phyloP scores from a whole-genome alignment of 2,329 filamentous ascomycete species.

The Colletotrichum ledebouriae region DNA sequence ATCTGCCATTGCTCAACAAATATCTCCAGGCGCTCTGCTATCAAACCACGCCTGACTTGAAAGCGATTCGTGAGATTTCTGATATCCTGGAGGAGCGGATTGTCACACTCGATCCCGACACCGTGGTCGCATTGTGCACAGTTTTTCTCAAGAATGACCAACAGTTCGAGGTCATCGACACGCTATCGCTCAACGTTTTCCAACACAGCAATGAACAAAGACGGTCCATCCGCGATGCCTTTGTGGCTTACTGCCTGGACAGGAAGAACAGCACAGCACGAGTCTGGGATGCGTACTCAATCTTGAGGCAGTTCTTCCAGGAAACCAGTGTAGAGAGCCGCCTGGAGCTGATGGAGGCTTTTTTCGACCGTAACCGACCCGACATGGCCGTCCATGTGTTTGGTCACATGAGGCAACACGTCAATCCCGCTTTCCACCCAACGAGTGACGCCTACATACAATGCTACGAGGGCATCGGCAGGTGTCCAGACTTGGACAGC shows the following conservation, averaged over 20 bases:
- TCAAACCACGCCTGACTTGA: slow-evolving; percentile 72
- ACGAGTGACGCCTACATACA: slow-evolving; percentile 80
- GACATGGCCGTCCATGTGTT: slow-evolving; percentile 92
- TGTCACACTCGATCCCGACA: slow-evolving; percentile 78
- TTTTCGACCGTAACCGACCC: slow-evolving; percentile 81
- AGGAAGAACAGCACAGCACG: slow-evolving; percentile 71
- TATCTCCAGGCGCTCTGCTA: slow-evolving; percentile 79
- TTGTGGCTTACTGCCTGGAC: slow-evolving; percentile 78
- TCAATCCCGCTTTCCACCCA: slow-evolving; percentile 73
- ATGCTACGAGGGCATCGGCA: slow-evolving; percentile 82
- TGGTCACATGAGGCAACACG: slow-evolving; percentile 90
- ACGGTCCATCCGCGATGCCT: slow-evolving; percentile 72
- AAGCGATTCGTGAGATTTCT: slow-evolving; percentile 79
- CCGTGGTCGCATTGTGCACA: slow-evolving; percentile 79
- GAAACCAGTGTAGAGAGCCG: slow-evolving; percentile 76
- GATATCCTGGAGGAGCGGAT: slow-evolving; percentile 79
- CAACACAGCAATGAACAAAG: slow-evolving; percentile 80
- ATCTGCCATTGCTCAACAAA: slow-evolving; percentile 75
- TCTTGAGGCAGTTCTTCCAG: slow-evolving; percentile 74
- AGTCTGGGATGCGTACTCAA: slow-evolving; percentile 75
- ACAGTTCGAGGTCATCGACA: slow-evolving; percentile 82
- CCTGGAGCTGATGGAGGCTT: slow-evolving; percentile 81
- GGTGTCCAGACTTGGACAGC: slow-evolving; percentile 61
- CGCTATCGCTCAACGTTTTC: slow-evolving; percentile 81
- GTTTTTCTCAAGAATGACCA: slow-evolving; percentile 83